A percentile compares a stretch with the other conserved stretches of the same genome.
Conservation (phyloP, 2,329 filamentous ascomycete species). For the Penicillium griseofulvum region DNA sequence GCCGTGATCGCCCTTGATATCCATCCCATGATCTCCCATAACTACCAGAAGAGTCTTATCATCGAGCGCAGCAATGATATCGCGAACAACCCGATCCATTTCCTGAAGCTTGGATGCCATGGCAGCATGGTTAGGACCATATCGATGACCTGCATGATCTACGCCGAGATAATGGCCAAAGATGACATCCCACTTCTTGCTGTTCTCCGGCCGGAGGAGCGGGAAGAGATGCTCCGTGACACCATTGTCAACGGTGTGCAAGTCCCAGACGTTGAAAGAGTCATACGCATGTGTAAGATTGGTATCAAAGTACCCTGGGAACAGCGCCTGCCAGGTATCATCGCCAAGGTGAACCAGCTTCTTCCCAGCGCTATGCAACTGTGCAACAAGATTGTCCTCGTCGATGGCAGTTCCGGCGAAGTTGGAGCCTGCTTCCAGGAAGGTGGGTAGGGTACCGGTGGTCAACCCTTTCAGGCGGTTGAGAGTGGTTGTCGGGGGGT, state of each 20-base stretch:
- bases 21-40: slow-evolving; percentile 99
- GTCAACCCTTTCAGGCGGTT: slow-evolving; percentile 92
- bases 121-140: slow-evolving; percentile 86
- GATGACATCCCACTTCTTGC: slow-evolving; percentile 82
- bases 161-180: slow-evolving; percentile 93
- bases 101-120: slow-evolving; percentile 89
- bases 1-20: slow-evolving; percentile 94
- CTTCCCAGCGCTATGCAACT: slow-evolving; percentile 64
- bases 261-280: slow-evolving; percentile 97
- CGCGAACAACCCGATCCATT: slow-evolving; percentile 78
- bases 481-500: slow-evolving; percentile 89
- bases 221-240: slow-evolving; percentile 84
- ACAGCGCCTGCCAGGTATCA: slow-evolving; percentile 92
- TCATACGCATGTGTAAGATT: slow-evolving; percentile 87
- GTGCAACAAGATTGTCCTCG: slow-evolving; percentile 75
- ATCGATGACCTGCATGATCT: slow-evolving; percentile 94
- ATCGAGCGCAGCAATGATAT: slow-evolving; percentile 70
- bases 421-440: slow-evolving; percentile 89
- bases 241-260: slow-evolving; percentile 95
- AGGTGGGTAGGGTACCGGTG: slow-evolving; percentile 90
- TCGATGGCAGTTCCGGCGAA: slow-evolving; percentile 95
- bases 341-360: slow-evolving; percentile 92
- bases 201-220: slow-evolving; percentile 64
- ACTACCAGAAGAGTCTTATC: slow-evolving; percentile 86
- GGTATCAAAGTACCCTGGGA: slow-evolving; percentile 87